phyloP scores from a whole-genome alignment of 768 basidiomycete species.

The Rubroboletus pulcherrimus region DNA sequence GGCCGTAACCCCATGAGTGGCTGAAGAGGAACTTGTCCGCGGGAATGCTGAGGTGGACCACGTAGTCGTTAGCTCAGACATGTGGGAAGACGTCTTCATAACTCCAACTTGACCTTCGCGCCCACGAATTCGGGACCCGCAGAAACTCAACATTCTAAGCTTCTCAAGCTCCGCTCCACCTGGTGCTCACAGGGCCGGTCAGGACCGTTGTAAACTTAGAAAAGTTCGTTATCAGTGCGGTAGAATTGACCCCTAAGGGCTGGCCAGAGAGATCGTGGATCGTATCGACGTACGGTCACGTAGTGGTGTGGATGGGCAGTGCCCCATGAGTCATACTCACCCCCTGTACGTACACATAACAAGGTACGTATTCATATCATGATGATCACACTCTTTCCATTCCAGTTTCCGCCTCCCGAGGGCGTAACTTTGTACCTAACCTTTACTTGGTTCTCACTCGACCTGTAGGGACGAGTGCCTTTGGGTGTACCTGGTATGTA shows the following conservation, averaged over 20 bases:
- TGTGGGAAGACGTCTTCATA: constrained; percentile 19
- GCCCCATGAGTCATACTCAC: background rate
- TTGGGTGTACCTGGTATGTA: background rate
- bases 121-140: background rate
- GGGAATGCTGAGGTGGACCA: constrained; percentile 10
- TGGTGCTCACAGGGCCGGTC: background rate
- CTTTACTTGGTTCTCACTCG: constrained; percentile 6
- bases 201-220: background rate
- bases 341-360: constrained; percentile 7
- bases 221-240: background rate
- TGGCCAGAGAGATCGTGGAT: constrained; percentile 9
- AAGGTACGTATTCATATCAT: constrained; percentile 2
- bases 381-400: constrained; percentile 10
- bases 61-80: constrained; percentile 22
- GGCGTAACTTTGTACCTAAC: constrained; percentile 21
- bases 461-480: background rate
- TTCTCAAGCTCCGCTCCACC: background rate
- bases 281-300: constrained; percentile 12
- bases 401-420: background rate
- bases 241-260: constrained; percentile 7
- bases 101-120: background rate
- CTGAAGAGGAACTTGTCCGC: constrained; percentile 17
- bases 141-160: background rate
- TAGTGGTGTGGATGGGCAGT: constrained; percentile 1
- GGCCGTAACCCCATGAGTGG: constrained; percentile 9